A percentile compares a stretch with the other conserved stretches of the same genome.
These are phyloP conservation scores for Chaetomium strumarium DNA, from an alignment of 2,329 filamentous ascomycete genomes.

Conservation along the genomic window DNA sequence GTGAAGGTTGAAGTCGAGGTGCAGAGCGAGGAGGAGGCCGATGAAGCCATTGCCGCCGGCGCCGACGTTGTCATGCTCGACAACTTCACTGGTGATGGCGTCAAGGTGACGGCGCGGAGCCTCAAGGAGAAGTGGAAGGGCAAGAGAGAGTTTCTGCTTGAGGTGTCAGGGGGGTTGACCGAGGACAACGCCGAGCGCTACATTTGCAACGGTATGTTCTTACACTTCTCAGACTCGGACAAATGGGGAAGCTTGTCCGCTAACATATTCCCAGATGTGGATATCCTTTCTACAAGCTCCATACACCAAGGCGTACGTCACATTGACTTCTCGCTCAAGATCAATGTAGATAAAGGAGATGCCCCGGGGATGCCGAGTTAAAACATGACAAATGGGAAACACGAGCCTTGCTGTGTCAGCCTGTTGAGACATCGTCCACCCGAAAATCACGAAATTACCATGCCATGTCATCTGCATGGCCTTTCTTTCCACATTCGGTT, in stretches of 20 bases:
- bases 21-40: conserved; percentile 77
- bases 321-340: conserved; percentile 94
- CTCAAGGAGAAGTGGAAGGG: conserved; percentile 78
- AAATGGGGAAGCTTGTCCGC: background rate
- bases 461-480: no score
- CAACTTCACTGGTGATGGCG: conserved; percentile 79
- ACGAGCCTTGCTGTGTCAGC: no score
- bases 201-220: conserved; percentile 60
- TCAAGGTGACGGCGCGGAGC: conserved; percentile 65
- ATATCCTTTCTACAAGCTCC: conserved; percentile 92
- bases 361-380: conserved; percentile 21
- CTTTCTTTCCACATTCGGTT: background rate
- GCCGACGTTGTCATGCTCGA: conserved; percentile 97
- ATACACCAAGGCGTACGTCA: conserved; percentile 95
- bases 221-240: conserved; percentile 13
- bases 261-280: conserved; percentile 58
- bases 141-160: conserved; percentile 69
- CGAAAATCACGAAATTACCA: no score
- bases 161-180: conserved; percentile 87
- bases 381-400: background rate
- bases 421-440: no score
- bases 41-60: conserved; percentile 84
- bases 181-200: conserved; percentile 77
- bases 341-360: conserved; percentile 39
- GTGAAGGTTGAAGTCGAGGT: conserved; percentile 97